A percentile compares a stretch with the other conserved stretches of the same genome.
Evolutionary conservation across 2,329 filamentous ascomycete genomes (phyloP).

Genomic region (Penicillium freii): DNA sequence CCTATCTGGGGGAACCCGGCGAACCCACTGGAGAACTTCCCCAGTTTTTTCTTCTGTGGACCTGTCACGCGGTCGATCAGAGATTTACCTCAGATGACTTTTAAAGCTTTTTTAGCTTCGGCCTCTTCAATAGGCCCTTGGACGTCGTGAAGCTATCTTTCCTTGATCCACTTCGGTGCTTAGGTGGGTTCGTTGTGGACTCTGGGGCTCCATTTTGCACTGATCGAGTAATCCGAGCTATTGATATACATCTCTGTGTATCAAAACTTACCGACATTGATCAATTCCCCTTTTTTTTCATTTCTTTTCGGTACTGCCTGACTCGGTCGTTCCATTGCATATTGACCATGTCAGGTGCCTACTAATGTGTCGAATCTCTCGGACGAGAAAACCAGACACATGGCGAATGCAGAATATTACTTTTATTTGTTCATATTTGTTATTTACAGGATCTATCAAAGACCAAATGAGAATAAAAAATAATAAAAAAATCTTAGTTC

Average conservation of each 20-base stretch:
- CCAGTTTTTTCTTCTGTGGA: neutral
- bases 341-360: neutral
- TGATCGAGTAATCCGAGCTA: conserved; percentile 24
- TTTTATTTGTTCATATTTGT: conserved; percentile 8
- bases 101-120: neutral
- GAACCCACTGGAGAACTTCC: conserved; percentile 1
- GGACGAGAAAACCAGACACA: neutral
- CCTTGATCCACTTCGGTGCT: neutral
- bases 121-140: neutral
- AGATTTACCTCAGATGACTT: conserved; percentile 12
- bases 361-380: neutral
- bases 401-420: neutral
- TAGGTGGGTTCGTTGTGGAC: neutral
- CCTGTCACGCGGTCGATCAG: conserved; percentile 5
- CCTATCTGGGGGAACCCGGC: conserved; percentile 25
- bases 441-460: conserved; percentile 22
- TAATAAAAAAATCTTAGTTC: neutral
- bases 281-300: neutral
- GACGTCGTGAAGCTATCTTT: neutral
- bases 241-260: neutral
- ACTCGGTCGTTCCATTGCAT: neutral
- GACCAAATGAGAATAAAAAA: neutral
- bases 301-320: conserved; percentile 1
- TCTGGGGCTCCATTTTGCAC: conserved; percentile 1
- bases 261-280: neutral